A percentile compares a stretch with the other conserved stretches of the same genome.
phyloP scores from a whole-genome alignment of 495 filamentous ascomycete genomes.

The Tuber brumale region DNA sequence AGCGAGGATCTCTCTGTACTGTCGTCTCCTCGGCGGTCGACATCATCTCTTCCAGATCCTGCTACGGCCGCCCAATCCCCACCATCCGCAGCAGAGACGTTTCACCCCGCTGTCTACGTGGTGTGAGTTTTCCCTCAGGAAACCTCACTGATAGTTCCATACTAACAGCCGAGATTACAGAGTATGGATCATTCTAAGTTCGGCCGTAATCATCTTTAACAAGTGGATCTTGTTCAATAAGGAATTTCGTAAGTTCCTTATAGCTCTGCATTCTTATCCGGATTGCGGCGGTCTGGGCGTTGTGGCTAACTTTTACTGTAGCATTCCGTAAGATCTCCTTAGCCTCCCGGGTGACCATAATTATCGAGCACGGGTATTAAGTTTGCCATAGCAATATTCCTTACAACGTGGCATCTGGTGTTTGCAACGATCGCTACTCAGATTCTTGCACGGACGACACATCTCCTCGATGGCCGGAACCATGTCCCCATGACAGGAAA shows the following conservation, averaged over 20 bases:
- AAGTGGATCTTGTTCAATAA: constrained; percentile 87
- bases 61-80: constrained; percentile 21
- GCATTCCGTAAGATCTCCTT: constrained; percentile 45
- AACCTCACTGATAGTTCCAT: neutral
- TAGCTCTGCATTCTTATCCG: neutral
- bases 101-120: constrained; percentile 88
- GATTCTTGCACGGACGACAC: constrained; percentile 75
- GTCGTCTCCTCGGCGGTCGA: constrained; percentile 39
- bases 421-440: constrained; percentile 91
- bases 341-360: neutral
- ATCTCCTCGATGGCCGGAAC: constrained; percentile 79
- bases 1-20: constrained; percentile 40
- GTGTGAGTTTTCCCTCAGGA: constrained; percentile 53
- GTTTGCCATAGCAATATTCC: constrained; percentile 50
- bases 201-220: constrained; percentile 95
- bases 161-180: constrained; percentile 46
- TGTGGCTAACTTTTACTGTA: constrained; percentile 5
- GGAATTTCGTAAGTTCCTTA: constrained; percentile 65
- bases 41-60: constrained; percentile 28
- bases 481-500: constrained; percentile 88
- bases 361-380: neutral
- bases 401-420: constrained; percentile 87
- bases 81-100: constrained; percentile 9
- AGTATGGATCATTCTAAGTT: constrained; percentile 84
- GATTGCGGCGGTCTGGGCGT: neutral